phyloP scores from a whole-genome alignment of 495 filamentous ascomycete species.

The Neurospora sp. region DNA sequence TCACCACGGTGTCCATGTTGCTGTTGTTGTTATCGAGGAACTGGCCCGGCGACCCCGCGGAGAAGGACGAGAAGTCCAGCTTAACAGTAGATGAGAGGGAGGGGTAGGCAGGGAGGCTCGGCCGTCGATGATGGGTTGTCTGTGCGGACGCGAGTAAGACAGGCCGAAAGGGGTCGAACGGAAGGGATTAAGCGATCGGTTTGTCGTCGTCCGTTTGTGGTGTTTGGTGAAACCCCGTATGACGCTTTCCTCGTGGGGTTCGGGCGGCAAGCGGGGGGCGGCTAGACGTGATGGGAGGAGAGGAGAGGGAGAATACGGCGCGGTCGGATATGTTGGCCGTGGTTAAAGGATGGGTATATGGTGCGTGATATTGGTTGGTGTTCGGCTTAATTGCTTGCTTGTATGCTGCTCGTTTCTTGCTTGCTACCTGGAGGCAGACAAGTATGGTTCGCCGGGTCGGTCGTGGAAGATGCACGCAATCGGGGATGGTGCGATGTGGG shows the following conservation, averaged over 20 bases:
- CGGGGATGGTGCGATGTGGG: background rate
- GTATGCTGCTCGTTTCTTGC: background rate
- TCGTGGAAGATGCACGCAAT: background rate
- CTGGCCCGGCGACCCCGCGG: conserved; percentile 38
- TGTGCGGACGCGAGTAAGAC: background rate
- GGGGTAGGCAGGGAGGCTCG: background rate
- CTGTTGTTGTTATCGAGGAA: conserved; percentile 40
- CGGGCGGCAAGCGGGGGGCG: background rate
- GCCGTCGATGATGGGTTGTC: background rate
- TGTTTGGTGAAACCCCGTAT: background rate
- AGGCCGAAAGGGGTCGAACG: background rate
- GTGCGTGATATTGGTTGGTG: background rate
- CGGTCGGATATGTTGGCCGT: background rate
- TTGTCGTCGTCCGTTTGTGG: background rate
- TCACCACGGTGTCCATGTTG: conserved; percentile 32
- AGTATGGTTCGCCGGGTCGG: background rate
- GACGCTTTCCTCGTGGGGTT: background rate
- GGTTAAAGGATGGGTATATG: background rate
- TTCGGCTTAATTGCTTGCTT: background rate
- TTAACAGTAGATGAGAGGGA: conserved; percentile 13
- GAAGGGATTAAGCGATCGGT: background rate
- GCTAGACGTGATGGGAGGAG: background rate
- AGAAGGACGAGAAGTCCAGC: conserved; percentile 40
- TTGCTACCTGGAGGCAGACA: background rate
- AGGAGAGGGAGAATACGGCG: background rate